Base-by-base conservation (phyloP, 768 basidiomycete species). In the Clathrus columnatus region DNA sequence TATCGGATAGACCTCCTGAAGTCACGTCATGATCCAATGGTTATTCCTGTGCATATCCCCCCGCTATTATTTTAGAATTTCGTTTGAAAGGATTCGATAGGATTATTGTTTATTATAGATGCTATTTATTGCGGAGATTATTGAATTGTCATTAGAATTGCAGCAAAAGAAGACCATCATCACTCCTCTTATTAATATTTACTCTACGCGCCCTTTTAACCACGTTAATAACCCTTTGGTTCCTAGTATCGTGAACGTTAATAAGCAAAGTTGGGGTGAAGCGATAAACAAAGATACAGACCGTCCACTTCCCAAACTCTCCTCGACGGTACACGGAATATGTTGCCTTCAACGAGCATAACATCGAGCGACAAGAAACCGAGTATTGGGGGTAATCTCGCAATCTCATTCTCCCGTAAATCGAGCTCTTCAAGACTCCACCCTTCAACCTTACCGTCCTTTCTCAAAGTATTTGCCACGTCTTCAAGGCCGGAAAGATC, bases 381-480 rank as follows among this genome's bases (percentile, higher is more conserved):
- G 47, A 91, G 67, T 64, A 84, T 82, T 6, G 85, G 69, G 0
- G 81, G 82, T 28, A 91, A 67, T 67, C 77, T 83, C 5, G 75
- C 75, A 54, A 92, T 80, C 63, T 87, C 85, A 60, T 91, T 91
- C 63, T 92, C 87, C 60, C 90, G 70, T 62, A 92, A 59, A 68
- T 92, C 90, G 26, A 92, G 67, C 64, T 91, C 89, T 62, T 91
- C 88, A 43, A 91, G 72, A 62, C 79, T 83, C 87, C 87, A 91
- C 54, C 71, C 76, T 0, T 79, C 72, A 1, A 83, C 75, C 20
- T 78, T 73, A 52, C 83, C 71, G 60, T 85, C 76, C 7, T 82
- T 81, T 60, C 77, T 84, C 68, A 89, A 89, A 42, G 73, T 66
- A 59, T 76, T 73, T n/a, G 87, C 81, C 11, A 87, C 57, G 5